phyloP scores from a whole-genome alignment of 148 eudicot genomes.

The Chenopodium berlandieri region DNA sequence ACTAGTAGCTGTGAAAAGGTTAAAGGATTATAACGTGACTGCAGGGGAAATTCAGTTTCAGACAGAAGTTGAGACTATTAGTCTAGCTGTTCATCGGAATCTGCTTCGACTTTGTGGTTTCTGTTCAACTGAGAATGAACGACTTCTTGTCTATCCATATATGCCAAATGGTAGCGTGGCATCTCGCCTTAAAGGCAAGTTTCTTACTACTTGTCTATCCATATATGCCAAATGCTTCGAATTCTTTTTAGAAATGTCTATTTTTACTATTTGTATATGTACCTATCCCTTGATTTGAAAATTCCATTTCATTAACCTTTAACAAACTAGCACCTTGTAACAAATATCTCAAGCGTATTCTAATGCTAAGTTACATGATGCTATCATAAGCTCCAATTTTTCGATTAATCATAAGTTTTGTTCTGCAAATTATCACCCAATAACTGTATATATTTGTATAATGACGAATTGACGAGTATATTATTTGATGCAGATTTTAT shows the following conservation, averaged over 20 bases:
- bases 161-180: conserved; percentile 95
- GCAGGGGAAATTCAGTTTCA: conserved; percentile 90
- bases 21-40: conserved; percentile 62
- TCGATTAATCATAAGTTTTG: neutral
- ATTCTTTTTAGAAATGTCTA: neutral
- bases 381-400: neutral
- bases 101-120: conserved; percentile 83
- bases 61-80: conserved; percentile 85
- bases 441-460: neutral
- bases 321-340: neutral
- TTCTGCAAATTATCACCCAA: neutral
- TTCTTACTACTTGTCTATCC: neutral
- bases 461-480: neutral
- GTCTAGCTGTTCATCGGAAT: conserved; percentile 85
- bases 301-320: neutral
- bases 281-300: neutral
- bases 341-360: neutral
- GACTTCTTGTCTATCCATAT: conserved; percentile 83
- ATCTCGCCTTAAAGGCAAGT: conserved; percentile 75
- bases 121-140: conserved; percentile 74
- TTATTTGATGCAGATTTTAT: conserved; percentile 45
- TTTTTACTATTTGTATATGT: neutral
- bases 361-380: neutral
- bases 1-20: conserved; percentile 80
- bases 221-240: neutral